These are phyloP conservation scores for Rhazya stricta DNA, from an alignment of 257 asterid species.

Conservation along the genomic window DNA sequence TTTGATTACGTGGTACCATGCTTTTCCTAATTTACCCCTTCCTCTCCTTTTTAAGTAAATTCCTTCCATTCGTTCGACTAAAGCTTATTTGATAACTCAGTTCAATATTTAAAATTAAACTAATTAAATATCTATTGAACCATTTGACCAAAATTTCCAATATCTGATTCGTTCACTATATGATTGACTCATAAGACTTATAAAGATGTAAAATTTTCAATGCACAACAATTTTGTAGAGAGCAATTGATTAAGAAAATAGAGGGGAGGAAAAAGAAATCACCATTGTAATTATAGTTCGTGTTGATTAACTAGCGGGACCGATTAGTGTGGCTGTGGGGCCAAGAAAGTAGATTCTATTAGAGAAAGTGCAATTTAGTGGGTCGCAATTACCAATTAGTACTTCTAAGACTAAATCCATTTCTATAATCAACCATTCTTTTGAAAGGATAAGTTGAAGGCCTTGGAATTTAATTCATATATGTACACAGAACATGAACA, in stretches of 20 bases:
- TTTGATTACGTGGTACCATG: background rate
- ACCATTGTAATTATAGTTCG: background rate
- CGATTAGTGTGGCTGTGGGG: no score
- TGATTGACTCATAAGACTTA: no score
- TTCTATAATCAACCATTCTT: constrained; percentile 10
- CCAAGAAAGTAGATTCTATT: constrained; percentile 4
- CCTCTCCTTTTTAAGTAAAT: background rate
- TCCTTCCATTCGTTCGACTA: background rate
- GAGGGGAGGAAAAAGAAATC: background rate
- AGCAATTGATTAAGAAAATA: background rate
- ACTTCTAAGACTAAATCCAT: background rate
- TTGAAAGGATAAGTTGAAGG: background rate
- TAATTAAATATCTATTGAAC: no score
- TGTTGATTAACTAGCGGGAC: constrained; percentile 4
- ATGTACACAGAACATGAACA: no score
- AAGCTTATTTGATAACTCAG: no score
- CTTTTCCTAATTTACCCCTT: constrained; percentile 1
- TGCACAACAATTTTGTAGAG: background rate
- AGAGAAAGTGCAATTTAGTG: constrained; percentile 22
- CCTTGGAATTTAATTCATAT: background rate
- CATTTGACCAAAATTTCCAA: no score
- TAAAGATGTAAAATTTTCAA: background rate
- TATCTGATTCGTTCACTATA: no score
- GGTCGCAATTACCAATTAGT: constrained; percentile 15
- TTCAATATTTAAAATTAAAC: no score